These are phyloP conservation scores for Salix udensis DNA, from an alignment of 345 rosid genomes.

Conservation along the genomic window DNA sequence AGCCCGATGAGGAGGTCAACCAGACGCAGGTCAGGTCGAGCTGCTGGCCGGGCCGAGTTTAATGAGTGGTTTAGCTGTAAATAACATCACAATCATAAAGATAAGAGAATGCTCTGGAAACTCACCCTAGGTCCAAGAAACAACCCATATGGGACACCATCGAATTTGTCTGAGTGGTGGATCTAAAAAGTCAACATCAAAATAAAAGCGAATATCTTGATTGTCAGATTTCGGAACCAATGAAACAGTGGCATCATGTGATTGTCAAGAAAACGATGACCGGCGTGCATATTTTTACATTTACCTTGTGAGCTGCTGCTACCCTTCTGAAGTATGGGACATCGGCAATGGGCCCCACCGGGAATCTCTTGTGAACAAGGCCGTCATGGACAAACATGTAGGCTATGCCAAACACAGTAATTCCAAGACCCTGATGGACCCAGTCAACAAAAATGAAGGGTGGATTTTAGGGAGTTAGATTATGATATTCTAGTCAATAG, in stretches of 20 bases:
- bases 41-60: no score
- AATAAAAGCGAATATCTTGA: not conserved
- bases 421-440: conserved; percentile 50
- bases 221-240: conserved; percentile 1
- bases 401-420: conserved; percentile 66
- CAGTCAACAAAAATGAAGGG: not conserved
- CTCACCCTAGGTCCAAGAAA: conserved; percentile 59
- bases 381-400: conserved; percentile 78
- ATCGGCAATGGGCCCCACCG: conserved; percentile 60
- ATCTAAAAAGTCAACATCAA: conserved; percentile 27
- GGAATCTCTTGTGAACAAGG: conserved; percentile 66
- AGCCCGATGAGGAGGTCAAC: no score
- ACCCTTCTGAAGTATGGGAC: conserved; percentile 56
- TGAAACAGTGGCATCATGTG: not conserved
- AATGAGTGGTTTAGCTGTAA: no score
- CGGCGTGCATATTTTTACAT: not conserved
- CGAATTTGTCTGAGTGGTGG: conserved; percentile 55
- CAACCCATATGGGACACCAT: conserved; percentile 62
- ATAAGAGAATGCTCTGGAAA: not conserved
- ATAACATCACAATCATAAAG: not conserved
- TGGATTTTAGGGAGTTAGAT: not conserved
- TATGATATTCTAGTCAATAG: not conserved
- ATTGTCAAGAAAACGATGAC: not conserved
- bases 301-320: conserved; percentile 67
- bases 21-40: no score